Evolutionary conservation across 352 stramenopile species (phyloP).

Genomic region (Globisporangium middletonii): DNA sequence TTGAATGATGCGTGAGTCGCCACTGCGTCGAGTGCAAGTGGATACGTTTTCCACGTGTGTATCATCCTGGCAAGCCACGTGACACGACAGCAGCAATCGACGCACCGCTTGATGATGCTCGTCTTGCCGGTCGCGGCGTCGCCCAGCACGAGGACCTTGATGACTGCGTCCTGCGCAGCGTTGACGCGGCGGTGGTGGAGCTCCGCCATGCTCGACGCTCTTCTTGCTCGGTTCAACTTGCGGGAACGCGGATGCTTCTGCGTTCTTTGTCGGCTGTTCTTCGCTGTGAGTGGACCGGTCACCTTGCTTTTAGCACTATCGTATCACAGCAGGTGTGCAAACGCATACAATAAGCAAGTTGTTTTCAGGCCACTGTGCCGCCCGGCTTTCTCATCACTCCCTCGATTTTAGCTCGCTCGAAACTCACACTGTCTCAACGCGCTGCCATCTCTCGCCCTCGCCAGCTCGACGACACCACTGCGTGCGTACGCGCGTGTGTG

Average conservation of each 20-base stretch:
- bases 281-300: too few species aligned
- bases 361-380: too few species aligned
- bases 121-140: slow-evolving; percentile 91
- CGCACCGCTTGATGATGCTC: slow-evolving; percentile 90
- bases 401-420: not conserved
- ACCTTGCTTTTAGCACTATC: too few species aligned
- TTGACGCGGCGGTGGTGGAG: slow-evolving; percentile 71
- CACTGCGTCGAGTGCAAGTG: not conserved
- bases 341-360: too few species aligned
- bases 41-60: not conserved
- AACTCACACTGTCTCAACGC: not conserved
- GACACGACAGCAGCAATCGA: not conserved
- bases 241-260: not conserved
- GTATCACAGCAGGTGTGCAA: too few species aligned
- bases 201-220: slow-evolving; percentile 1
- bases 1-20: too few species aligned
- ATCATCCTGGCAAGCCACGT: not conserved
- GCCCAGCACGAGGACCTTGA: slow-evolving; percentile 90
- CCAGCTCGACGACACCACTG: not conserved
- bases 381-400: not conserved
- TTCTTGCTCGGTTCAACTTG: not conserved
- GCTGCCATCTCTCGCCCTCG: not conserved
- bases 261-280: too few species aligned
- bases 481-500: not conserved
- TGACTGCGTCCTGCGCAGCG: slow-evolving; percentile 82